Evolutionary conservation across 1,139 yeast species (phyloP).

Genomic region (Dujonia santamariae): DNA sequence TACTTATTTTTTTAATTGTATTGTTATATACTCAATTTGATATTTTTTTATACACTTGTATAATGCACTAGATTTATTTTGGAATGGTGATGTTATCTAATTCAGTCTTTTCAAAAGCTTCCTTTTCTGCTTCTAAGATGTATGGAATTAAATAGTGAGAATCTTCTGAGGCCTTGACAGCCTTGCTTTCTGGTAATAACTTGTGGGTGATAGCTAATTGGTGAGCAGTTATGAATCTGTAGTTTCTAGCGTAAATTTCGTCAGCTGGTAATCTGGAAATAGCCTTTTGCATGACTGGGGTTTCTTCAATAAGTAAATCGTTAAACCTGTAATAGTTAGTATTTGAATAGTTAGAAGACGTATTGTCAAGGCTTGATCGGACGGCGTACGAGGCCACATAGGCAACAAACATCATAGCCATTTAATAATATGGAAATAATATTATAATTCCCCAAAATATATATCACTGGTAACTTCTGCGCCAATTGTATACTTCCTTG

Average conservation of each 20-base stretch:
- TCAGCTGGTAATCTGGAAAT: conserved; percentile 80
- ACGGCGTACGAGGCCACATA: too few relatives aligned
- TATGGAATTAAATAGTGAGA: conserved; percentile 82
- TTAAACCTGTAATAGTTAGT: conserved; percentile 51
- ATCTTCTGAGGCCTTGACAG: conserved; percentile 80
- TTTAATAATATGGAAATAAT: too few relatives aligned
- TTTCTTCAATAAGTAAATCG: conserved; percentile 86
- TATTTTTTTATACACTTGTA: too few relatives aligned
- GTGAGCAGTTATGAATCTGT: conserved; percentile 87
- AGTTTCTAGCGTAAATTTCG: conserved; percentile 86
- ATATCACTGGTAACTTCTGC: too few relatives aligned
- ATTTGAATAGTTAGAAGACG: conserved; percentile 4
- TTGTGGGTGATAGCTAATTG: conserved; percentile 85
- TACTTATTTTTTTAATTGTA: background rate
- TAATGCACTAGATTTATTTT: conserved; percentile 7
- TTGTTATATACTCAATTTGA: conserved; percentile 1
- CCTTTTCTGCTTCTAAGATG: conserved; percentile 92
- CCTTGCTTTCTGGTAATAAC: conserved; percentile 77
- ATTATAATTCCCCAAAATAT: too few relatives aligned
- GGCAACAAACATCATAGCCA: too few relatives aligned
- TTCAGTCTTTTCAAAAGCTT: conserved; percentile 80
- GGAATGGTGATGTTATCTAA: conserved; percentile 70
- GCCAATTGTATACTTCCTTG: too few relatives aligned
- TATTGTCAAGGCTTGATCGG: too few relatives aligned
- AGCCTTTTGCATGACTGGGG: conserved; percentile 83